phyloP scores from a whole-genome alignment of 495 filamentous ascomycete genomes.

The Aspergillus conjunctus region DNA sequence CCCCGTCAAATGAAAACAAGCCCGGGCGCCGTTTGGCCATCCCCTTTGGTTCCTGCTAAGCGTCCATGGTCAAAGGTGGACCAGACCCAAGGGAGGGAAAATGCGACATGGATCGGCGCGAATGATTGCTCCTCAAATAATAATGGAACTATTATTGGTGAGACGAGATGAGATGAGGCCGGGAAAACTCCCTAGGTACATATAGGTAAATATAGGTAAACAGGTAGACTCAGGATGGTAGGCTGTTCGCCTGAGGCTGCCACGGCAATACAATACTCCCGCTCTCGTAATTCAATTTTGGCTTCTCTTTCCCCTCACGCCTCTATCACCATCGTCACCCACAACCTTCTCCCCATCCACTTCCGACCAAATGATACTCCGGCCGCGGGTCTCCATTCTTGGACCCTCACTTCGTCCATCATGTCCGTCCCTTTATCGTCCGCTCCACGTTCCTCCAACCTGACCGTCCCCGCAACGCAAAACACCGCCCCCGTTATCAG shows the following conservation, averaged over 20 bases:
- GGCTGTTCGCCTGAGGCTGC: not conserved
- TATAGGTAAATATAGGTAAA: too few relatives aligned
- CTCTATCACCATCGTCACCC: not conserved
- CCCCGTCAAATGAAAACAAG: not conserved
- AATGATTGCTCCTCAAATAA: not conserved
- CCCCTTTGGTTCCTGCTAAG: not conserved
- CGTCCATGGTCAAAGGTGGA: not conserved
- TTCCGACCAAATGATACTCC: conserved; percentile 21
- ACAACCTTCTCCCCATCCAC: not conserved
- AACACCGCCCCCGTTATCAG: conserved; percentile 78
- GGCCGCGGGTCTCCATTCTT: conserved; percentile 13
- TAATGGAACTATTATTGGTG: too few relatives aligned
- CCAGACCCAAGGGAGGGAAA: not conserved
- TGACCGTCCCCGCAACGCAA: conserved; percentile 46
- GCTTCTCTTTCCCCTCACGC: conserved; percentile 2
- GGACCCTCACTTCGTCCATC: conserved; percentile 17
- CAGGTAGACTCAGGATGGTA: too few relatives aligned
- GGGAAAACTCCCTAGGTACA: too few relatives aligned
- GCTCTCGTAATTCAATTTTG: too few relatives aligned
- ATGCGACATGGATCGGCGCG: not conserved
- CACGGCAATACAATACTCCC: too few relatives aligned
- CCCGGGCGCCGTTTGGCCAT: too few relatives aligned
- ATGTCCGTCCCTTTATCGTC: conserved; percentile 40
- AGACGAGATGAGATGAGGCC: too few relatives aligned
- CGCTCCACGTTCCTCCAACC: conserved; percentile 28